Evolutionary conservation across 257 asterid species (phyloP).

Genomic region (Penstemon davidsonii): DNA sequence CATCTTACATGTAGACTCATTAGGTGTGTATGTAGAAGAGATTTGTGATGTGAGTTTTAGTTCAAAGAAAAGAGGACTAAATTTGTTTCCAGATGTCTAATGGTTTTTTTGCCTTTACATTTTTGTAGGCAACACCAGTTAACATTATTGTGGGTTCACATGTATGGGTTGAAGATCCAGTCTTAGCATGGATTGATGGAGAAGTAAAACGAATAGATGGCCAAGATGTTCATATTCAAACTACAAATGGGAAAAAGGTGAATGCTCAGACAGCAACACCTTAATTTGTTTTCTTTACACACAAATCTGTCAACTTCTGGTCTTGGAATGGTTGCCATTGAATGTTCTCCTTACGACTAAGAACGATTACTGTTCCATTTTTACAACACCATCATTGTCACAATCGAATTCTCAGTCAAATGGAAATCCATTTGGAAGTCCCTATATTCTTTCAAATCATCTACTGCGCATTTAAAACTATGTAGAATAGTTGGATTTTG

Average conservation of each 20-base stretch:
- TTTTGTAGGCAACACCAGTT: constrained; percentile 76
- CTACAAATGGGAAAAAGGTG: constrained; percentile 80
- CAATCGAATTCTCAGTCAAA: no score
- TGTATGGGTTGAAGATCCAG: constrained; percentile 96
- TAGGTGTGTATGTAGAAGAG: constrained; percentile 6
- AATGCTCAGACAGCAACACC: constrained; percentile 29
- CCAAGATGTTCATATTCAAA: constrained; percentile 82
- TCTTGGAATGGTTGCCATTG: no score
- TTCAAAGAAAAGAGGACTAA: constrained; percentile 5
- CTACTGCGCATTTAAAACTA: no score
- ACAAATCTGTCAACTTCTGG: neutral
- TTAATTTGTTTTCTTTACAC: constrained; percentile 10
- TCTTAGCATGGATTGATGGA: constrained; percentile 95
- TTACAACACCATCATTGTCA: no score
- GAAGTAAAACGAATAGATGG: constrained; percentile 75
- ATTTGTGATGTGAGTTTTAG: constrained; percentile 4
- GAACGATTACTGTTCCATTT: no score
- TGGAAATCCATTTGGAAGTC: no score
- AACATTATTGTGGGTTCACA: constrained; percentile 91
- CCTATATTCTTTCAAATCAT: no score
- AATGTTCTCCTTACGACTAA: no score
- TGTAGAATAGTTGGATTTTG: no score
- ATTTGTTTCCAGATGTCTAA: constrained; percentile 10
- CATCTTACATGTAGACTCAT: constrained; percentile 7
- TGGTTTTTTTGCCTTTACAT: neutral